Base-by-base conservation (phyloP, 345 rosid genomes). In the Dovyalis caffra region DNA sequence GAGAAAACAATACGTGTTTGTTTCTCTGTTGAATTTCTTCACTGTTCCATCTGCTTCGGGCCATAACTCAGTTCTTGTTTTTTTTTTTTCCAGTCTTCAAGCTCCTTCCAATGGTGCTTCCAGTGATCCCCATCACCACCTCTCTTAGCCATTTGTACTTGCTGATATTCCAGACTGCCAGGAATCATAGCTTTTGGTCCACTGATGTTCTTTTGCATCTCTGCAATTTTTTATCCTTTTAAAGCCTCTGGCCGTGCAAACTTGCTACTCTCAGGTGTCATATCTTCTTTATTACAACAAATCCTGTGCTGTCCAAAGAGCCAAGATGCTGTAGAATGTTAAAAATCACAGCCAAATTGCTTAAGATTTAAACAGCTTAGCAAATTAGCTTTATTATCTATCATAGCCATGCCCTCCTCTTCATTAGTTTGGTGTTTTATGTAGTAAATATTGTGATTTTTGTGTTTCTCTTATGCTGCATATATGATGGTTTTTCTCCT, bases 401-500 rank as follows among this genome's bases (percentile, higher is more conserved):
- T 74, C 60, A 29, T 33, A 35, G 40, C 66, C 56, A 9, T 49
- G 1, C 23, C 23, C 28, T 31, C 8, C 58, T 32, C 56, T 8
- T 35, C 16, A 21, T 25, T 40, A 29, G 33, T 62, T 15, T 38
- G 43, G 20, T 49, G 62, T 15, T 69, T 15, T 69, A 29, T 49
- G 10, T 51, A 38, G 45, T 23, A 9, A 1, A 25, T 38, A 31
- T 14, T 29, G 32, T 53, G 5, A 28, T 68, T 20, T 68, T 8
- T 14, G 21, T 49, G 7, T 38, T 11, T 64, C 61, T 68, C 43
- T 51, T 2, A 20, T 21, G 70, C 7, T 72, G 58, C 16, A 45
- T 47, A 33, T 43, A 34, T 45, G 38, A 65, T 47, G 40, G 16
- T 12, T 32, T 83, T 61, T 74, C 31, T 79, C 68, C 47, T 66